A percentile compares a stretch with the other conserved stretches of the same genome.
Conservation (phyloP, 371 early-diverging fungal genomes). For the Apophysomyces elegans region DNA sequence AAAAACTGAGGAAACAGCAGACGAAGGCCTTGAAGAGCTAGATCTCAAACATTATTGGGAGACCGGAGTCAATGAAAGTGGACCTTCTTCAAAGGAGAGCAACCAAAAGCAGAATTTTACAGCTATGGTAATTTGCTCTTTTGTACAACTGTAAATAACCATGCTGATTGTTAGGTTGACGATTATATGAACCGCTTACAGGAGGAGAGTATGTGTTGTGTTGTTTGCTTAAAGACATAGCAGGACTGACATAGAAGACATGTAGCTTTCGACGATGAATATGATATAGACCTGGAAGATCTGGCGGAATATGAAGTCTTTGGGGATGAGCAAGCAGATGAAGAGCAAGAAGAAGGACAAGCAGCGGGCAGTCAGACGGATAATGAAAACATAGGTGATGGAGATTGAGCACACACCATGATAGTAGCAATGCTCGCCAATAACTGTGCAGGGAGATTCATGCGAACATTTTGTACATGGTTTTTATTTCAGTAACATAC, state of each 20-base stretch:
- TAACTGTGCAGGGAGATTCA: too few species aligned
- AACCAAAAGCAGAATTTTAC: conserved; percentile 13
- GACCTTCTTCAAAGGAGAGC: neutral
- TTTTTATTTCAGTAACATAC: conserved; percentile 4
- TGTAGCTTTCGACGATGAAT: conserved; percentile 4
- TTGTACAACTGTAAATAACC: neutral
- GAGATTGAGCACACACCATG: too few species aligned
- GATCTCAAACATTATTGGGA: neutral
- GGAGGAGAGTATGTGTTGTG: conserved; percentile 2
- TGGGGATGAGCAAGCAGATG: conserved; percentile 17
- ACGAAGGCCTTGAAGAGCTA: conserved; percentile 1
- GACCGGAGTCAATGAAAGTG: neutral
- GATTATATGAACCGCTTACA: conserved; percentile 25
- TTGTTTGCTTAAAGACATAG: neutral
- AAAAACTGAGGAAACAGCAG: conserved; percentile 6
- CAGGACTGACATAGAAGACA: neutral
- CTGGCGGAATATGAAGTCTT: conserved; percentile 18
- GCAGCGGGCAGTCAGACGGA: neutral
- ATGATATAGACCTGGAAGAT: conserved; percentile 19
- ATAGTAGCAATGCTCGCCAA: too few species aligned
- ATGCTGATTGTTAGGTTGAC: conserved; percentile 18
- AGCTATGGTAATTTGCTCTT: neutral
- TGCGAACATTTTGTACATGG: too few species aligned
- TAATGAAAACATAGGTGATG: too few species aligned
- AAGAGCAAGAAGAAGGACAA: conserved; percentile 12